Conservation (phyloP, 2,329 filamentous ascomycete species). For the Zymoseptoria tritici region DNA sequence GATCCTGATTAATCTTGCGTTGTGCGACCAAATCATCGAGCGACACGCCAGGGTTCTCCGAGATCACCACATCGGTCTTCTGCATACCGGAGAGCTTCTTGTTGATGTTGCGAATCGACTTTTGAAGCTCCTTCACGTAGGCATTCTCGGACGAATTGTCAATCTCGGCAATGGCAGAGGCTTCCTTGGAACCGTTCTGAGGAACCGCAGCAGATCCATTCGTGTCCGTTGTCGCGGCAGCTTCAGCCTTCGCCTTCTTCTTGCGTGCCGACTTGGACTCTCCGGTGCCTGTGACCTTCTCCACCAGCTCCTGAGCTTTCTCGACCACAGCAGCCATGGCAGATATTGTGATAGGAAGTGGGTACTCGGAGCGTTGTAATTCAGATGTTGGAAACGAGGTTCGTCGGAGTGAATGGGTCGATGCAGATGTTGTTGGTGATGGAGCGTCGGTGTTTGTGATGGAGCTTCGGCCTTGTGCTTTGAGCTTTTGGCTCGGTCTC, state of each 20-base stretch:
- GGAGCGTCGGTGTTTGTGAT: not conserved
- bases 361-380: not conserved
- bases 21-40: conserved; percentile 65
- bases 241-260: conserved; percentile 32
- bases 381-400: not conserved
- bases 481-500: too few relatives aligned
- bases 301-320: conserved; percentile 43
- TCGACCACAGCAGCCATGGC: conserved; percentile 59
- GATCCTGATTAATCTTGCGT: conserved; percentile 72
- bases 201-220: conserved; percentile 13
- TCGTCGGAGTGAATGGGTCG: not conserved
- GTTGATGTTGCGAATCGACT: conserved; percentile 85
- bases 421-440: not conserved
- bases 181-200: conserved; percentile 17
- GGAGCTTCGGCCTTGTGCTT: not conserved
- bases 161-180: conserved; percentile 19
- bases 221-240: conserved; percentile 23
- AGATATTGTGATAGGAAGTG: not conserved
- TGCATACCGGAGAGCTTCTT: conserved; percentile 82
- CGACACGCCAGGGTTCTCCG: conserved; percentile 60
- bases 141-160: conserved; percentile 62
- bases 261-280: conserved; percentile 48
- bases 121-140: conserved; percentile 82
- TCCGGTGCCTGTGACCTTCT: conserved; percentile 50
- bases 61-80: conserved; percentile 64